Percentiles rank a stretch among this genome's conserved stretches.
phyloP scores from a whole-genome alignment of 1,284 basidiomycete genomes.

The Ganoderma sp. region DNA sequence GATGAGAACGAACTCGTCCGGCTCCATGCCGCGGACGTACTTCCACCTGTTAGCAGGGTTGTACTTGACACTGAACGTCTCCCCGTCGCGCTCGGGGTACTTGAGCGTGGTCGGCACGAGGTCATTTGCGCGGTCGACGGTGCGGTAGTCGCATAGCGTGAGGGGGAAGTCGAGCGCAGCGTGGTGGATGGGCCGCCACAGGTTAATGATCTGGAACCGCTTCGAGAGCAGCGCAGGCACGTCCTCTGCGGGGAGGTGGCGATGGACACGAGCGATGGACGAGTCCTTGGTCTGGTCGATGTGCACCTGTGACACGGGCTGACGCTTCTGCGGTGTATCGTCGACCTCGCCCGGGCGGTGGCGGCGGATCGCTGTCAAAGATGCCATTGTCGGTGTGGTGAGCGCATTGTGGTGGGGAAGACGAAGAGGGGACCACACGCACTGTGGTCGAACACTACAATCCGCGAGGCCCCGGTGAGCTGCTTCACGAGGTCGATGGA shows the following conservation, averaged over 20 bases:
- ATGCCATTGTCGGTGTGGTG: background rate
- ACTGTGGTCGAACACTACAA: constrained; percentile 72
- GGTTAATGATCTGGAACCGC: constrained; percentile 73
- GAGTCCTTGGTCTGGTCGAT: constrained; percentile 60
- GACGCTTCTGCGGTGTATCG: constrained; percentile 50
- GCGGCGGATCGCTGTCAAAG: constrained; percentile 50
- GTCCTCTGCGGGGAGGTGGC: constrained; percentile 57
- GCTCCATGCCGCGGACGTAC: constrained; percentile 64
- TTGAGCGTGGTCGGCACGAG: constrained; percentile 56
- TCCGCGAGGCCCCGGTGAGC: constrained; percentile 62
- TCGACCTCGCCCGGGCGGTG: constrained; percentile 48
- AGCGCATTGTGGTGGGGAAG: background rate
- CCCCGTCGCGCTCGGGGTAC: constrained; percentile 61
- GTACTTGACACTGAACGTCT: constrained; percentile 60
- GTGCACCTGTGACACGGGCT: constrained; percentile 56
- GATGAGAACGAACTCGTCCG: constrained; percentile 68
- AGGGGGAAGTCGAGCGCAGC: constrained; percentile 65
- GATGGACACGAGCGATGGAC: constrained; percentile 54
- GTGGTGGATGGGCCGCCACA: constrained; percentile 69
- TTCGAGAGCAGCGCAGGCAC: constrained; percentile 50
- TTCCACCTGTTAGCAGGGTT: constrained; percentile 67
- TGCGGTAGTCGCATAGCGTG: constrained; percentile 65
- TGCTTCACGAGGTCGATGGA: constrained; percentile 63
- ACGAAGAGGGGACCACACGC: constrained; percentile 34
- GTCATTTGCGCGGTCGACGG: constrained; percentile 55